Evolutionary conservation across 139 green algal genomes (phyloP).

Genomic region (Zygnema circumcarinatum): DNA sequence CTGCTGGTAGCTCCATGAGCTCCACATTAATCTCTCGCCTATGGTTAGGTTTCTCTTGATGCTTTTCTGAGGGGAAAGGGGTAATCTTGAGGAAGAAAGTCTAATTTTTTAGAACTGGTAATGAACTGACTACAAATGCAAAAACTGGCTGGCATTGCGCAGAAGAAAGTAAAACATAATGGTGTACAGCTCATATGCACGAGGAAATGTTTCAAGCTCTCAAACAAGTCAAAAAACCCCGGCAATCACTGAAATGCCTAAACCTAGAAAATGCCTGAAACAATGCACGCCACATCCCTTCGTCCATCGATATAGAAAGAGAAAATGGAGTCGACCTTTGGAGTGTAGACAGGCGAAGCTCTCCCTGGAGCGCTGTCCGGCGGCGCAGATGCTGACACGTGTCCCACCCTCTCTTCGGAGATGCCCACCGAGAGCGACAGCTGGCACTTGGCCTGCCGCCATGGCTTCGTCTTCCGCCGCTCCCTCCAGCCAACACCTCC

Average conservation of each 20-base stretch:
- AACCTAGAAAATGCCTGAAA: not conserved
- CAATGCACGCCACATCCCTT: too few species aligned
- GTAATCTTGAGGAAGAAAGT: not conserved
- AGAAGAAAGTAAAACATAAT: not conserved
- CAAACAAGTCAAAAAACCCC: not conserved
- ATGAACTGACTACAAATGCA: not conserved
- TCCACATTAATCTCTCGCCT: too few species aligned
- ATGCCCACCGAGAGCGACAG: not conserved
- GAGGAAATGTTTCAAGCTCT: not conserved
- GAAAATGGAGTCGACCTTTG: not conserved
- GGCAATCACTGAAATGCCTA: not conserved
- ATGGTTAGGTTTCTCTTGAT: too few species aligned
- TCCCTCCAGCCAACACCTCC: too few species aligned
- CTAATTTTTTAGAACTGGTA: not conserved
- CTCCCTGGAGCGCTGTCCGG: not conserved
- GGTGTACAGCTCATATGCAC: not conserved
- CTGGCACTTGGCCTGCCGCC: not conserved
- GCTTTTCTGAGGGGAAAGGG: not conserved
- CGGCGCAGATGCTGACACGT: not conserved
- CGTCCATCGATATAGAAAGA: not conserved
- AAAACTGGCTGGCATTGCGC: not conserved
- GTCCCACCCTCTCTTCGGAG: not conserved
- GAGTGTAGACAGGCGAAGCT: not conserved
- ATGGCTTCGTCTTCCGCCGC: too few species aligned
- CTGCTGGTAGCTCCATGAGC: too few species aligned